A percentile compares a stretch with the other conserved stretches of the same genome.
Conservation (phyloP, 148 eudicot genomes). For the Chenopodium album region DNA sequence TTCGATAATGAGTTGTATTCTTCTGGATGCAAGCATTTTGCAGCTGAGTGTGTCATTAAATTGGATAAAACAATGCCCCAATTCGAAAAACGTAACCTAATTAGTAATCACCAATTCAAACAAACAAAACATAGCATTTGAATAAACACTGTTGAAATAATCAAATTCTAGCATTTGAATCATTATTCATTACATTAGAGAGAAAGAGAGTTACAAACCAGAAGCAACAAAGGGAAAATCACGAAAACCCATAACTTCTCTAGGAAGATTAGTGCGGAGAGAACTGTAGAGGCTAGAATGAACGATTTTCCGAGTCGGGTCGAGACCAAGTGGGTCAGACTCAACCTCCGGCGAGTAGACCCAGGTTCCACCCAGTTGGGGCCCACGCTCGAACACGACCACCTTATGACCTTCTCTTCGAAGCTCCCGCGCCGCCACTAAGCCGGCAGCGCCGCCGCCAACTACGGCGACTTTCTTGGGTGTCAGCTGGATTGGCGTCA, state of each 20-base stretch:
- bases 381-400: constrained; percentile 61
- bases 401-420: constrained; percentile 72
- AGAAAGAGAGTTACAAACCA: constrained; percentile 10
- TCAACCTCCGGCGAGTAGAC: constrained; percentile 57
- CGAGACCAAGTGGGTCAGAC: constrained; percentile 63
- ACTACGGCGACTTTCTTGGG: constrained; percentile 71
- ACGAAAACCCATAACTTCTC: constrained; percentile 78
- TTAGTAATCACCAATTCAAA: no score
- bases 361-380: constrained; percentile 75
- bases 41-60: no score
- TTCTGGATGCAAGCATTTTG: no score
- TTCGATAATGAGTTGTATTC: no score
- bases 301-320: constrained; percentile 50
- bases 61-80: no score
- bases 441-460: constrained; percentile 90
- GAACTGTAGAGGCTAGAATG: constrained; percentile 79
- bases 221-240: constrained; percentile 66
- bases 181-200: no score
- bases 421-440: constrained; percentile 77
- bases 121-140: no score
- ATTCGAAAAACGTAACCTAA: no score
- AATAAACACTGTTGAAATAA: no score
- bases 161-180: no score
- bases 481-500: constrained; percentile 29
- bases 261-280: constrained; percentile 74